A percentile compares a stretch with the other conserved stretches of the same genome.
Evolutionary conservation across 2,329 filamentous ascomycete species (phyloP).

Genomic region (Colletotrichum chlorophyti): DNA sequence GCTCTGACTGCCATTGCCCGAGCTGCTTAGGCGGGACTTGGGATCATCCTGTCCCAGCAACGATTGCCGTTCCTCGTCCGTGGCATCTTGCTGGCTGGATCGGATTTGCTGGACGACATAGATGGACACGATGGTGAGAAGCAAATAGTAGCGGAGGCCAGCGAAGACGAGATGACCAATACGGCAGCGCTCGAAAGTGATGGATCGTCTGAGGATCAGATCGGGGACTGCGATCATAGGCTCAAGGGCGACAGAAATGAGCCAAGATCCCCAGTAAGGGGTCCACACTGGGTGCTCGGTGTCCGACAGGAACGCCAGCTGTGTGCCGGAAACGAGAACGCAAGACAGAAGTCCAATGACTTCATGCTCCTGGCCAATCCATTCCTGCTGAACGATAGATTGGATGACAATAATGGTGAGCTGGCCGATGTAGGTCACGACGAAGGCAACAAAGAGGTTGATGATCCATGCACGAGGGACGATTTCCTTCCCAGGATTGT

Average conservation of each 20-base stretch:
- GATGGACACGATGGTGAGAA: constrained; percentile 18
- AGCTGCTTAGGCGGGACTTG: constrained; percentile 32
- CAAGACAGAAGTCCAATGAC: constrained; percentile 67
- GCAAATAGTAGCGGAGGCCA: constrained; percentile 20
- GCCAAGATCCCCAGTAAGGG: constrained; percentile 68
- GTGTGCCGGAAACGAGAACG: constrained; percentile 67
- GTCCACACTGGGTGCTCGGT: constrained; percentile 62
- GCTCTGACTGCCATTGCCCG: constrained; percentile 30
- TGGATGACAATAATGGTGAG: constrained; percentile 46
- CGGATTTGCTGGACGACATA: constrained; percentile 25
- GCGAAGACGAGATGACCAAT: constrained; percentile 24
- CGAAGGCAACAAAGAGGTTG: constrained; percentile 51
- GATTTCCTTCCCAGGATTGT: constrained; percentile 41
- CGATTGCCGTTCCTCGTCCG: constrained; percentile 65
- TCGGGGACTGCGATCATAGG: constrained; percentile 46
- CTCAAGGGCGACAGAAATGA: constrained; percentile 65
- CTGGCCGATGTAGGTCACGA: constrained; percentile 56
- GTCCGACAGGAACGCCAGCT: constrained; percentile 61
- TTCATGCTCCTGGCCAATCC: constrained; percentile 53
- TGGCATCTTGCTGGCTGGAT: constrained; percentile 33
- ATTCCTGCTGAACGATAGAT: constrained; percentile 42
- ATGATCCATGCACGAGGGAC: constrained; percentile 46
- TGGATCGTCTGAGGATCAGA: constrained; percentile 35
- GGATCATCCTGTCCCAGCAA: constrained; percentile 49
- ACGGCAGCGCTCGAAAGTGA: constrained; percentile 27